These are phyloP conservation scores for Calonectria fujianensis DNA, from an alignment of 2,329 filamentous ascomycete species.

Conservation along the genomic window DNA sequence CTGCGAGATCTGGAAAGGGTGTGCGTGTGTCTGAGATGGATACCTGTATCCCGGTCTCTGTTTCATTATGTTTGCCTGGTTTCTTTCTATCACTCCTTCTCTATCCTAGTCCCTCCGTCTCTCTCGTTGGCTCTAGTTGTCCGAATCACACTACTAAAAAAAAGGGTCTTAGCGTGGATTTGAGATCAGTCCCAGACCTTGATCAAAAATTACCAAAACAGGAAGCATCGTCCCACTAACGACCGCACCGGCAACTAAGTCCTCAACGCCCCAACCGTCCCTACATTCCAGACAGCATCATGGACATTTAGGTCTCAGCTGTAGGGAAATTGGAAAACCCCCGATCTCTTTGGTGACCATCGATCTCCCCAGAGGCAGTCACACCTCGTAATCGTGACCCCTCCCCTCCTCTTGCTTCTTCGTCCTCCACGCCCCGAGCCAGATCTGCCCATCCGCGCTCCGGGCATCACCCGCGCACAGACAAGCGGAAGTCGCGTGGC, in stretches of 20 bases:
- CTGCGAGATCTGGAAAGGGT: slow-evolving; percentile 29
- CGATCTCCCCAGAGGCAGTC: background rate
- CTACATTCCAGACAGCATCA: slow-evolving; percentile 2
- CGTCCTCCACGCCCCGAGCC: background rate
- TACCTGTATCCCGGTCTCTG: background rate
- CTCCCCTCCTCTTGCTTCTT: background rate
- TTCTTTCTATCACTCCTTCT: background rate
- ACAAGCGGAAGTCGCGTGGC: slow-evolving; percentile 32
- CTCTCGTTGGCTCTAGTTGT: background rate
- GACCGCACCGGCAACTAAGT: background rate
- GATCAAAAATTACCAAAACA: slow-evolving; percentile 5
- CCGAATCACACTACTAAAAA: background rate
- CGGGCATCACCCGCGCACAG: slow-evolving; percentile 39
- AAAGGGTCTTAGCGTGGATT: background rate
- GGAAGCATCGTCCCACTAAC: background rate
- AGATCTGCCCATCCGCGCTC: slow-evolving; percentile 1
- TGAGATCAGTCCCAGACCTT: background rate
- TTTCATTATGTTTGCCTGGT: slow-evolving; percentile 7
- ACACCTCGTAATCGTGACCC: background rate
- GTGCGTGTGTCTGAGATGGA: slow-evolving; percentile 31
- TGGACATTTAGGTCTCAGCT: background rate
- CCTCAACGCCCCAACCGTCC: slow-evolving; percentile 11
- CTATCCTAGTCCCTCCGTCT: background rate
- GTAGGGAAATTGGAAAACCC: background rate
- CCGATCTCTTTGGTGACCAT: background rate